A percentile compares a stretch with the other conserved stretches of the same genome.
phyloP scores from a whole-genome alignment of 2,329 filamentous ascomycete species.

The Phyllosticta citrichinensis region DNA sequence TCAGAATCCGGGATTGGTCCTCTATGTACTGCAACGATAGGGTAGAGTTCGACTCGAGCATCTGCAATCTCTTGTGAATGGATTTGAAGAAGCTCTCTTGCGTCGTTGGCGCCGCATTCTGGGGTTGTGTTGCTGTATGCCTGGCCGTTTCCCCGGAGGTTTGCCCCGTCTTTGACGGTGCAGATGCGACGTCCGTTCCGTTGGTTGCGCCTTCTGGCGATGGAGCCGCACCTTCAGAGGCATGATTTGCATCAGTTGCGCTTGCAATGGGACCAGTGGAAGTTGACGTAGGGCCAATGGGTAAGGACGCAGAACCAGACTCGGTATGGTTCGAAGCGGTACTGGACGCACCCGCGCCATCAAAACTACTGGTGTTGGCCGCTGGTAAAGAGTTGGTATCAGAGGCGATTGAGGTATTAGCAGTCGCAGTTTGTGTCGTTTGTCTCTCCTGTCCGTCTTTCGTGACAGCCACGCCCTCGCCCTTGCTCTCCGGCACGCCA shows the following conservation, averaged over 20 bases:
- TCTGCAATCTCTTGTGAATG: conserved; percentile 81
- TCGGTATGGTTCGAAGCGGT: conserved; percentile 2
- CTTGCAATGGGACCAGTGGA: background rate
- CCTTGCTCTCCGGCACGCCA: background rate
- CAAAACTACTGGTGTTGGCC: background rate
- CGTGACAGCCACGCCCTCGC: background rate
- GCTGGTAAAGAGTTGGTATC: background rate
- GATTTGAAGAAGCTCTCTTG: conserved; percentile 98
- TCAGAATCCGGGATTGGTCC: conserved; percentile 82
- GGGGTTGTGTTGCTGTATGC: conserved; percentile 10
- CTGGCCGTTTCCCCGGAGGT: conserved; percentile 1
- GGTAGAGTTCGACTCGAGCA: conserved; percentile 86
- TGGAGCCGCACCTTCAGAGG: background rate
- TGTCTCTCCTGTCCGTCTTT: background rate
- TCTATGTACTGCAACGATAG: conserved; percentile 93
- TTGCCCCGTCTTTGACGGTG: background rate
- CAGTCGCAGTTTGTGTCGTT: conserved; percentile 1
- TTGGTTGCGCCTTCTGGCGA: conserved; percentile 9
- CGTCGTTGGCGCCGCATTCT: conserved; percentile 61
- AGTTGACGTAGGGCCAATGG: background rate
- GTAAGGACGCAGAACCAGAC: background rate
- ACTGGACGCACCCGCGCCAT: background rate
- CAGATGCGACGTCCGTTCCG: conserved; percentile 11
- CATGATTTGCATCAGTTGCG: background rate
- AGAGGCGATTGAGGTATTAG: background rate